Evolutionary conservation across 305 asterid genomes (phyloP).

Genomic region (Fraxinus latifolia): DNA sequence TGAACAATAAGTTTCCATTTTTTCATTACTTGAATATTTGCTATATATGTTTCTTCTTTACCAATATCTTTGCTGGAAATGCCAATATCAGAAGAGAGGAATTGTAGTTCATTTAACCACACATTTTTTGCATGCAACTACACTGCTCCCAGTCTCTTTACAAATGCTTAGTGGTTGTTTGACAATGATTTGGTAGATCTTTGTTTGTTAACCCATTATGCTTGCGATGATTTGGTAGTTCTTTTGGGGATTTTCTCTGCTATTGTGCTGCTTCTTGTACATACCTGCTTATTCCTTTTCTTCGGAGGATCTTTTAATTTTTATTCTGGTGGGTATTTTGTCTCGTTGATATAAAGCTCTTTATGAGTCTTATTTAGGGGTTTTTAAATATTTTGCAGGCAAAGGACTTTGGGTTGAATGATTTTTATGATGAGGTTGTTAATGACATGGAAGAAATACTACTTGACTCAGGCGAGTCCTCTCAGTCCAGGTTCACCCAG

Average conservation of each 20-base stretch:
- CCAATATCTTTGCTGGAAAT: neutral
- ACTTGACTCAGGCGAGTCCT: constrained; percentile 64
- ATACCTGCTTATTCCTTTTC: neutral
- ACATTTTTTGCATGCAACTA: neutral
- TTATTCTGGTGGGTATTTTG: neutral
- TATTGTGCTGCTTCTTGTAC: neutral
- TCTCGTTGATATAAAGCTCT: neutral
- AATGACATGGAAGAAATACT: constrained; percentile 94
- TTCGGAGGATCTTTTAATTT: neutral
- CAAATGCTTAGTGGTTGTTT: neutral
- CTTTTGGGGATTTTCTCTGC: neutral
- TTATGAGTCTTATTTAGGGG: neutral
- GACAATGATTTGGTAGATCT: neutral
- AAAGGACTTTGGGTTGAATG: constrained; percentile 51
- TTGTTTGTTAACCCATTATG: neutral
- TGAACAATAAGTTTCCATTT: neutral
- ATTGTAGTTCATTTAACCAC: neutral
- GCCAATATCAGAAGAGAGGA: neutral
- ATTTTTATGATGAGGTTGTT: constrained; percentile 65
- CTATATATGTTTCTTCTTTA: neutral
- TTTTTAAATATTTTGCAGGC: constrained; percentile 45
- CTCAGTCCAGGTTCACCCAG: constrained; percentile 42
- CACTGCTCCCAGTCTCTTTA: neutral
- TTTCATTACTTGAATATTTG: neutral
- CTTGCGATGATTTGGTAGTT: neutral